phyloP scores from a whole-genome alignment of 75 land plant species.

The Picea sitchensis region DNA sequence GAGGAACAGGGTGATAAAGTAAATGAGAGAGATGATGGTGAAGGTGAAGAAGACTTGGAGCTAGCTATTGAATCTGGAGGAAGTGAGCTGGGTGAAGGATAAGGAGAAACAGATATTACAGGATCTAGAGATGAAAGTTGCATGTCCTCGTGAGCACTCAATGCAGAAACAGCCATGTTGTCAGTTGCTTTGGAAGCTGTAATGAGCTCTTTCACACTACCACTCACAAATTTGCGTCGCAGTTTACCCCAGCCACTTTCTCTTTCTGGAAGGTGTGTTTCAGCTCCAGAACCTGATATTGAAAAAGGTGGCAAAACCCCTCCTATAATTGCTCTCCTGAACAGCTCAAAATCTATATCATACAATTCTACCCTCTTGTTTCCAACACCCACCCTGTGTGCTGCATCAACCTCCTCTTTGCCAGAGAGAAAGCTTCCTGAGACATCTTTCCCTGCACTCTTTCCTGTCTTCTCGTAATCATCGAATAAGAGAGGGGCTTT shows the following conservation, averaged over 20 bases:
- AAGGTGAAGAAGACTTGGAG: conserved; percentile 16
- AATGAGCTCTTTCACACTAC: conserved; percentile 20
- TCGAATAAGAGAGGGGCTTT: conserved; percentile 4
- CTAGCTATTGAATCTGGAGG: neutral
- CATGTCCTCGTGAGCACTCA: neutral
- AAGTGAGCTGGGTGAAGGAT: conserved; percentile 8
- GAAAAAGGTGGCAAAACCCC: conserved; percentile 36
- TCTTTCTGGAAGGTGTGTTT: conserved; percentile 34
- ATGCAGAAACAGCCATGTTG: neutral
- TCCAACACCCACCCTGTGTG: conserved; percentile 8
- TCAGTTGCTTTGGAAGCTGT: conserved; percentile 8
- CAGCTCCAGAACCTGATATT: conserved; percentile 13
- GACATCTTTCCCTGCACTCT: neutral
- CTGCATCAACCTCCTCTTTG: neutral
- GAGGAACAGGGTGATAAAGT: conserved; percentile 14
- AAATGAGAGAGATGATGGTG: conserved; percentile 11
- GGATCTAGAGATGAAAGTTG: conserved; percentile 9
- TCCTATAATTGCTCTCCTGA: conserved; percentile 24
- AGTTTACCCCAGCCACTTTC: conserved; percentile 36
- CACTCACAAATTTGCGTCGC: conserved; percentile 28
- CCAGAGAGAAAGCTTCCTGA: neutral
- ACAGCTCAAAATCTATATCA: conserved; percentile 42
- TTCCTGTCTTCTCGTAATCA: neutral
- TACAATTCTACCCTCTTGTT: conserved; percentile 31
- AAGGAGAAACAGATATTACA: neutral